These are phyloP conservation scores for Micractinium sp. DNA, from an alignment of 139 green algal species.

Conservation along the genomic window DNA sequence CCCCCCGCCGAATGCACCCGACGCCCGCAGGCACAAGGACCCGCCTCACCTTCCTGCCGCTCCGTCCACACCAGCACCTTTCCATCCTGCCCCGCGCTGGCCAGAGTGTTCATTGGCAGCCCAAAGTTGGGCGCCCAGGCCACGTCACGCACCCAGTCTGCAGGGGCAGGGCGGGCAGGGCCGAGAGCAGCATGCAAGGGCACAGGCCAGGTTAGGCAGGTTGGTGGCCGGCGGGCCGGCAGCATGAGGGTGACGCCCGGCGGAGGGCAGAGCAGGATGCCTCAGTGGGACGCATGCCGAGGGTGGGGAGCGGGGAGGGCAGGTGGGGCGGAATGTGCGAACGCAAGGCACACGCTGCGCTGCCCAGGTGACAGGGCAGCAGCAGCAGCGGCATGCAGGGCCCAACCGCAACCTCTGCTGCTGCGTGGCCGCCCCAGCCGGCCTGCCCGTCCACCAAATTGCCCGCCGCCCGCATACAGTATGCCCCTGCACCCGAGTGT, in stretches of 20 bases:
- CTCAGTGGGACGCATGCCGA: too few relatives aligned
- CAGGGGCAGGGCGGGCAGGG: not conserved
- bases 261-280: too few relatives aligned
- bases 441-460: not conserved
- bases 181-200: not conserved
- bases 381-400: too few relatives aligned
- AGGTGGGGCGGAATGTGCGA: too few relatives aligned
- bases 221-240: too few relatives aligned
- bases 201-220: too few relatives aligned
- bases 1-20: not conserved
- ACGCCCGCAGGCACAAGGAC: not conserved
- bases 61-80: constrained; percentile 88
- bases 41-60: constrained; percentile 47
- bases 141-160: constrained; percentile 96
- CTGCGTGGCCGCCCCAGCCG: too few relatives aligned
- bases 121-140: constrained; percentile 95
- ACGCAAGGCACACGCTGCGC: too few relatives aligned
- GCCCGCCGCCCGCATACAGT: not conserved
- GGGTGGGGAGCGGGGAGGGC: too few relatives aligned
- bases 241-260: too few relatives aligned
- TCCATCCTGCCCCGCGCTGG: constrained; percentile 93
- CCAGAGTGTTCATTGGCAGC: constrained; percentile 86
- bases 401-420: too few relatives aligned
- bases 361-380: too few relatives aligned
- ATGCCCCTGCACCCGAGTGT: constrained; percentile 62